A percentile compares a stretch with the other conserved stretches of the same genome.
phyloP scores from a whole-genome alignment of 2,329 filamentous ascomycete genomes.

The Ramularia endophylla region DNA sequence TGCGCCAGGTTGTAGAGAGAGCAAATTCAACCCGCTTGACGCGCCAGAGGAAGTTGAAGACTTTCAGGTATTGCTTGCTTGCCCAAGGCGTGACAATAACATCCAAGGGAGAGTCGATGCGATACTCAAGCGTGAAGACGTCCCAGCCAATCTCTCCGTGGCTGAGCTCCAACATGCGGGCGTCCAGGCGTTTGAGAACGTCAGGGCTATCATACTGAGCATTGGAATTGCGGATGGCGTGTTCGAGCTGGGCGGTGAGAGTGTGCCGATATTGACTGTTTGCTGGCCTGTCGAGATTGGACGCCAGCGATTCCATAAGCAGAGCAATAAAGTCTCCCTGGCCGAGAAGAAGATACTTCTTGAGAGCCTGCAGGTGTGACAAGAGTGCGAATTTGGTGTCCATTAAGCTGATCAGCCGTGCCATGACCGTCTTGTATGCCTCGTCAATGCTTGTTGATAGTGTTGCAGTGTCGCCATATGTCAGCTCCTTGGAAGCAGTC shows the following conservation, averaged over 20 bases:
- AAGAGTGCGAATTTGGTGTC: constrained; percentile 91
- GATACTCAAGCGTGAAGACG: constrained; percentile 97
- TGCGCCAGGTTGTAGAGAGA: constrained; percentile 82
- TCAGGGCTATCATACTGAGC: constrained; percentile 93
- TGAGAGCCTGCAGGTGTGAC: constrained; percentile 83
- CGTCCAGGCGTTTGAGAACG: constrained; percentile 83
- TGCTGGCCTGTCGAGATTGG: constrained; percentile 90
- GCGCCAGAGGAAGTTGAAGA: constrained; percentile 98
- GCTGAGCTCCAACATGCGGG: constrained; percentile 94
- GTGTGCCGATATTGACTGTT: constrained; percentile 96
- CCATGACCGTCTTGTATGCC: constrained; percentile 98
- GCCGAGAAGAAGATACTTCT: constrained; percentile 89
- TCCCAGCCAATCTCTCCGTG: constrained; percentile 99
- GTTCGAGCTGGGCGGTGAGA: constrained; percentile 93
- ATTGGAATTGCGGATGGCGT: constrained; percentile 94
- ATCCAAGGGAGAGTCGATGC: constrained; percentile 92
- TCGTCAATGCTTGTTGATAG: constrained; percentile 92
- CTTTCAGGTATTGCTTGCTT: constrained; percentile 92
- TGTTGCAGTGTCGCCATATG: constrained; percentile 87
- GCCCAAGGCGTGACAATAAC: constrained; percentile 96
- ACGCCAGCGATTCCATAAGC: constrained; percentile 91
- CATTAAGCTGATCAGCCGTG: constrained; percentile 88
- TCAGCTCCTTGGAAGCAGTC: constrained; percentile 81
- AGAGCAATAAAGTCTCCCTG: constrained; percentile 97
- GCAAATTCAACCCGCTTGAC: constrained; percentile 98